Percentiles rank a stretch among this genome's conserved stretches.
These are phyloP conservation scores for Ilex asprella DNA, from an alignment of 257 asterid species.

Conservation along the genomic window DNA sequence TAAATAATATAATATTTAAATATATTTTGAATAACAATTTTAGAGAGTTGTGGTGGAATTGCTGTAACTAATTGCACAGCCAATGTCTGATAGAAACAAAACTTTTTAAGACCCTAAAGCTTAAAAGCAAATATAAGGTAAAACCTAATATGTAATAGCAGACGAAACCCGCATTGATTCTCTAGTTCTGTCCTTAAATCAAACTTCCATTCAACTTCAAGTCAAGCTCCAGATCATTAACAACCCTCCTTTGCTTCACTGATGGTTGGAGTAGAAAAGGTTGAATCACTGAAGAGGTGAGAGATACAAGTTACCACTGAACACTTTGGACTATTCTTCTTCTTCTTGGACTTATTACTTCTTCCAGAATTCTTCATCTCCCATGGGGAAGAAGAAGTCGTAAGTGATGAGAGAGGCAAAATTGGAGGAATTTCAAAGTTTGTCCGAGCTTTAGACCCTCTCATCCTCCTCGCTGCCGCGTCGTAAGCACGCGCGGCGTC, in stretches of 20 bases:
- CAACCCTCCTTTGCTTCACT: conserved; percentile 10
- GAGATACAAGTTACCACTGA: conserved; percentile 54
- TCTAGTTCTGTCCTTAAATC: too few relatives aligned
- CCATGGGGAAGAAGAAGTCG: conserved; percentile 19
- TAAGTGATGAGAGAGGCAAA: conserved; percentile 23
- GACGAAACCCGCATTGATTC: too few relatives aligned
- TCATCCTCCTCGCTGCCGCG: conserved; percentile 76
- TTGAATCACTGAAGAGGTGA: conserved; percentile 38
- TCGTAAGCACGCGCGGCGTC: conserved; percentile 91
- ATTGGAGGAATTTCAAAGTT: conserved; percentile 55
- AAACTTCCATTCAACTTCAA: conserved; percentile 27
- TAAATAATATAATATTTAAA: too few relatives aligned
- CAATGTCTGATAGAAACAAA: too few relatives aligned
- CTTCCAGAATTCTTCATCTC: conserved; percentile 25
- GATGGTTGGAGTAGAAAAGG: not conserved
- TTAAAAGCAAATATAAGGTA: too few relatives aligned
- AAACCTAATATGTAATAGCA: too few relatives aligned
- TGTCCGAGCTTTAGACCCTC: conserved; percentile 73
- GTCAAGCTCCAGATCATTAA: conserved; percentile 52
- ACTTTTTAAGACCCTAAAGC: too few relatives aligned
- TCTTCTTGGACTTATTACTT: too few relatives aligned
- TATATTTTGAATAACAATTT: too few relatives aligned
- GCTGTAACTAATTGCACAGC: too few relatives aligned
- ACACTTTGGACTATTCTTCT: too few relatives aligned
- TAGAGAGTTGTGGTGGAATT: too few relatives aligned